Conservation (phyloP, 176 grass and related monocot genomes). For the Zea luxurians region DNA sequence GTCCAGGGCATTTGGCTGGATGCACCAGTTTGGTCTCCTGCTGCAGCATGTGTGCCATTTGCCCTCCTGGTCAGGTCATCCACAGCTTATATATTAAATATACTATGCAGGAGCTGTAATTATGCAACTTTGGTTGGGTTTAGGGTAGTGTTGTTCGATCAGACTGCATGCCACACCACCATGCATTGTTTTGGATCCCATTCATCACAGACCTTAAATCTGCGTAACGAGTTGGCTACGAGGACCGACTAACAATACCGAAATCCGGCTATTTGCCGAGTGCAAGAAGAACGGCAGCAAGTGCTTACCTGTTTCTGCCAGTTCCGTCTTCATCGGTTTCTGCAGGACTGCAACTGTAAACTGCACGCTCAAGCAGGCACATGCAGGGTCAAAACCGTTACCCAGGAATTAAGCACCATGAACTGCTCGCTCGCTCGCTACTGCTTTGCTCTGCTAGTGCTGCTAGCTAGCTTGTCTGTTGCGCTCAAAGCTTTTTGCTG, state of each 20-base stretch:
- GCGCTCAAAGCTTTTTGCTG: neutral
- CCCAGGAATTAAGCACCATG: neutral
- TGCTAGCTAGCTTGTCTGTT: constrained; percentile 1
- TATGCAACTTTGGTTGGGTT: neutral
- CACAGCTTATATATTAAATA: neutral
- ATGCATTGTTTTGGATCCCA: constrained; percentile 12
- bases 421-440: neutral
- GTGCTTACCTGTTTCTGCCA: neutral
- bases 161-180: neutral
- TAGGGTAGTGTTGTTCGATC: neutral
- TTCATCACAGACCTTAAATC: too few relatives aligned
- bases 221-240: neutral
- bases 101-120: neutral
- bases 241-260: too few relatives aligned
- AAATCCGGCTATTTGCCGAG: too few relatives aligned
- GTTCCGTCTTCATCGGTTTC: neutral
- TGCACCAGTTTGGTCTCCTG: constrained; percentile 2
- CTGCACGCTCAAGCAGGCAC: neutral
- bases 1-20: constrained; percentile 5
- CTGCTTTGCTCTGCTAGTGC: neutral
- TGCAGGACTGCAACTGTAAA: neutral
- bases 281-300: too few relatives aligned
- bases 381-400: neutral
- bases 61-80: constrained; percentile 9
- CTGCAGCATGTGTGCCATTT: constrained; percentile 40